A percentile compares a stretch with the other conserved stretches of the same genome.
Conservation (phyloP, 2,329 filamentous ascomycete genomes). For the Phialemoniopsis sp. region DNA sequence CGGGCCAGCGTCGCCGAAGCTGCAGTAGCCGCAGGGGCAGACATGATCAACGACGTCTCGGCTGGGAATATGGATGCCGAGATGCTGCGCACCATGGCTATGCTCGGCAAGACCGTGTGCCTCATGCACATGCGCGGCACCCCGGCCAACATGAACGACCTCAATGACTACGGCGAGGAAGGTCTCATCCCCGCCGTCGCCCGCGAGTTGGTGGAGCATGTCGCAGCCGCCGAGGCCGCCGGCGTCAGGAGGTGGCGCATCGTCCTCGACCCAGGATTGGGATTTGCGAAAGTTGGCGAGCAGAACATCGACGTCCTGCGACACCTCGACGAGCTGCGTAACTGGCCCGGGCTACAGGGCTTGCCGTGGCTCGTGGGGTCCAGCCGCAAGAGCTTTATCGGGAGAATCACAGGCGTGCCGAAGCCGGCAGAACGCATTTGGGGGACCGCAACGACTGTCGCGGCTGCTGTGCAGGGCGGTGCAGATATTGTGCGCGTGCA, state of each 20-base stretch:
- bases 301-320: slow-evolving; percentile 82
- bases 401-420: slow-evolving; percentile 71
- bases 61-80: slow-evolving; percentile 72
- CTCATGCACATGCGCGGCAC: slow-evolving; percentile 95
- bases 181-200: slow-evolving; percentile 64
- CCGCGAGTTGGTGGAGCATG: slow-evolving; percentile 63
- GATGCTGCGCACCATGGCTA: slow-evolving; percentile 80
- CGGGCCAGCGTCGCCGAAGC: slow-evolving; percentile 76
- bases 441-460: slow-evolving; percentile 87
- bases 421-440: slow-evolving; percentile 67
- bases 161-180: slow-evolving; percentile 53
- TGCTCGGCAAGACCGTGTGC: slow-evolving; percentile 71
- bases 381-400: slow-evolving; percentile 88
- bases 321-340: slow-evolving; percentile 58
- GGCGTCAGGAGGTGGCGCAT: slow-evolving; percentile 92
- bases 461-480: slow-evolving; percentile 79
- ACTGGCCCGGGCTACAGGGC: slow-evolving; percentile 59
- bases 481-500: slow-evolving; percentile 92
- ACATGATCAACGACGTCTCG: slow-evolving; percentile 94
- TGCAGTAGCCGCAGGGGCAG: slow-evolving; percentile 73
- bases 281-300: slow-evolving; percentile 79
- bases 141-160: slow-evolving; percentile 72
- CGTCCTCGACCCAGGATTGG: slow-evolving; percentile 87
- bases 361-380: slow-evolving; percentile 87
- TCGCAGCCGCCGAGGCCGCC: slow-evolving; percentile 70